Evolutionary conservation across 306 rosid genomes (phyloP).

Genomic region (Prinsepia uniflora): DNA sequence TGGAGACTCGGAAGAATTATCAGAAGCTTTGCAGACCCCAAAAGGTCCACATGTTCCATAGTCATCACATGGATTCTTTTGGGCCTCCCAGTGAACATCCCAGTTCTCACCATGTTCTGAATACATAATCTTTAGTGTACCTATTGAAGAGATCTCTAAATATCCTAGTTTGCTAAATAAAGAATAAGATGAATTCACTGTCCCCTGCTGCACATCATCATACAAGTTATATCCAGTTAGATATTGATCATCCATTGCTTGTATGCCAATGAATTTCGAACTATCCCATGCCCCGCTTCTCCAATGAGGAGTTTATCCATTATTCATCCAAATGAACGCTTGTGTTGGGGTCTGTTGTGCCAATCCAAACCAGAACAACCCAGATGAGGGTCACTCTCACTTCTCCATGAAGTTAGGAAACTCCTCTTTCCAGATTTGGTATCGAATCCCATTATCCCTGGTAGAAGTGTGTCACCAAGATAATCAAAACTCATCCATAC

Average conservation of each 20-base stretch:
- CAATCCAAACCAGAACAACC: constrained; percentile 22
- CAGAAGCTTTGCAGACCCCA: neutral
- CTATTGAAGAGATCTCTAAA: constrained; percentile 25
- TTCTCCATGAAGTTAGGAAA: constrained; percentile 35
- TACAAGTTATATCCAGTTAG: constrained; percentile 19
- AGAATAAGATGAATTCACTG: constrained; percentile 2
- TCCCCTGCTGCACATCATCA: constrained; percentile 29
- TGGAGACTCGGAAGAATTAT: neutral
- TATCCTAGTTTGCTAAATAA: neutral
- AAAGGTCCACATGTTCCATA: constrained; percentile 3
- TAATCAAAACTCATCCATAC: constrained; percentile 45
- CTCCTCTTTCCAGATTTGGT: constrained; percentile 24
- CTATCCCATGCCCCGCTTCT: constrained; percentile 56
- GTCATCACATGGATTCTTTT: neutral
- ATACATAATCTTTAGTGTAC: neutral
- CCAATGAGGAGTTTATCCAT: constrained; percentile 34
- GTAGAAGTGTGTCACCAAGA: constrained; percentile 33
- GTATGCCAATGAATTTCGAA: constrained; percentile 38
- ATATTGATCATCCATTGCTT: constrained; percentile 28
- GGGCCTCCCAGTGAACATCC: neutral
- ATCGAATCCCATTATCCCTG: constrained; percentile 26
- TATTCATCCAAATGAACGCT: constrained; percentile 29
- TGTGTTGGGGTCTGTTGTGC: constrained; percentile 33
- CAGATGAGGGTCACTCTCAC: constrained; percentile 37
- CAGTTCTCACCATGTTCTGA: neutral